Base-by-base conservation (phyloP, 371 early-diverging fungal genomes). In the Dinochytrium kinnereticum region DNA sequence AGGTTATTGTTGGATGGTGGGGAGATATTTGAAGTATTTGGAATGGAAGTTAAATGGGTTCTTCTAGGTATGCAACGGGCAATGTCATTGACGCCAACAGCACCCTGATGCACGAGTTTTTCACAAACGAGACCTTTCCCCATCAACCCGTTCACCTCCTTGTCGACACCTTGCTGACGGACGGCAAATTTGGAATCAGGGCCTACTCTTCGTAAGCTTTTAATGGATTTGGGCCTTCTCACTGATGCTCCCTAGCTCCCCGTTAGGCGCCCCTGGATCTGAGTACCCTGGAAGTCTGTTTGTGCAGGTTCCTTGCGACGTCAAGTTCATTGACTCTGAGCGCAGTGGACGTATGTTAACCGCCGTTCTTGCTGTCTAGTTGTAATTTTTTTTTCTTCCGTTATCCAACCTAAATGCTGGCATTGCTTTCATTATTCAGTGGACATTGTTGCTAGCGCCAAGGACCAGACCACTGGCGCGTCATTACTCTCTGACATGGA, bases 1-100 rank as follows among this genome's bases (percentile, higher is more conserved):
- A 96, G 81, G 85, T 89, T 64, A 90, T 96, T 76, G 90, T 97
- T 57, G 98, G 98, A 70, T 97, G 98, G 98, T 80, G n/a, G 0
- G 26, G 17, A 0, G 10, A n/a, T 30, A 24, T 36, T 19, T 34
- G 51, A 15, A 31, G 7, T 19, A 19, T 1, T 57, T 38, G 0
- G 33, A 28, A n/a, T 51, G 51, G 51, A 34, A 24, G 68, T 3
- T 5, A 3, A 31, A 38, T 67, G 24, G 7, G 21, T 17, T 50
- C 31, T n/a, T 7, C 34, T 37, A 75, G 72, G 76, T 91, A 97
- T 73, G 90, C 96, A 21, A 81, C 81, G 1, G 78, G 82, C 26
- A 90, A 92, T 40, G 93, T 92, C 34, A 81, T 95, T 78, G 89
- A 91, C 80, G 90, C 91, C 75, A 88, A 92, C 79, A 90, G 90